Base-by-base conservation (phyloP, 805 yeast species). In the Ogataea methylovora region DNA sequence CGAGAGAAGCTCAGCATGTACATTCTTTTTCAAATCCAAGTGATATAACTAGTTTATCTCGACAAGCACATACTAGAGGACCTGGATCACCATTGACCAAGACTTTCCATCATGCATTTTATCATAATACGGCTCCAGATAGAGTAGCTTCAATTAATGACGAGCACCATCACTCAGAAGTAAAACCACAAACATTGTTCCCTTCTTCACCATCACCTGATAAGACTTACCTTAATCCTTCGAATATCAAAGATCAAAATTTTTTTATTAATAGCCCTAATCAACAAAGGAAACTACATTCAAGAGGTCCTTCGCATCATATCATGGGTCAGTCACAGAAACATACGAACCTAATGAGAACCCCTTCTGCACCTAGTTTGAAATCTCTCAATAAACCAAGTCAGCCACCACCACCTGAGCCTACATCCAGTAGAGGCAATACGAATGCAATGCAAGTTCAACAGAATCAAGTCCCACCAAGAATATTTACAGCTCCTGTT, bases 1-100 rank as follows among this genome's bases (percentile, higher is more conserved):
- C 5, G 13, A n/a, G 4, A 17, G 33, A 30, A 13, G 27, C 43
- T 6, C 33, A 34, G n/a, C 56, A 52, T 37, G 17, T 29, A 3
- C 54, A 52, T 31, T 49, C 56, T 2, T 35, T 41, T n/a, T 52
- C 57, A 5, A 51, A 48, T 24, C 56, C 58, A 10, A 36, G 38
- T 20, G 55, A 46, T 33, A 33, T 41, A 11, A 16, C 37, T 10
- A 11, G 37, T 4, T 22, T 35, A 9, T 11, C 37, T 5, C 23
- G 40, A 13, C 35, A 32, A 27, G 26, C 40, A 9, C 39, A 35
- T 11, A 36, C 33, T 9, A 34, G 33, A 21, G 29, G 36, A 12
- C 52, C 50, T 3, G 32, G 30, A 24, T 44, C 56, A 2, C 52
- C 56, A n/a, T 16, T 48, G 10, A 35, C 51, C 2, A 46, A 48